These are phyloP conservation scores for Athelia psychrophila DNA, from an alignment of 1,284 basidiomycete genomes.

Conservation along the genomic window DNA sequence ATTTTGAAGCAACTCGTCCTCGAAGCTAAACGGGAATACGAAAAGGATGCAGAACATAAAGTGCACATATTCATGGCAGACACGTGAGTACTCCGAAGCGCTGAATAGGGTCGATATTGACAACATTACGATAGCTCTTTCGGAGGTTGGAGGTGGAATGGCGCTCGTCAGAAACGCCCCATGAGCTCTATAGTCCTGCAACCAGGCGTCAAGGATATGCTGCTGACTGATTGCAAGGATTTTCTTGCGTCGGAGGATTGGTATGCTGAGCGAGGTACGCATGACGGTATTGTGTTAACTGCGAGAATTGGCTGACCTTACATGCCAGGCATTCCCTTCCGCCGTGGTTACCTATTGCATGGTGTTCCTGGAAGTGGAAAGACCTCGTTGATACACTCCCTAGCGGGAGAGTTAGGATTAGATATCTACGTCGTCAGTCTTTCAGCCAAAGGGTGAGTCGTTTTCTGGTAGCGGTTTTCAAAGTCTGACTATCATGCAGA, in stretches of 20 bases:
- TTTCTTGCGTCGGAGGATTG: slow-evolving; percentile 82
- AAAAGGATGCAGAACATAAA: slow-evolving; percentile 83
- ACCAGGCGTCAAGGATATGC: slow-evolving; percentile 84
- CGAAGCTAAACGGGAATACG: slow-evolving; percentile 82
- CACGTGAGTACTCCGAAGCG: slow-evolving; percentile 51
- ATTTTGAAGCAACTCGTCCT: slow-evolving; percentile 81
- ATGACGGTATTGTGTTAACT: too few species aligned
- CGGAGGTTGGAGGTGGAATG: slow-evolving; percentile 81
- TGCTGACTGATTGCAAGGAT: slow-evolving; percentile 79
- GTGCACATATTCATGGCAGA: slow-evolving; percentile 86
- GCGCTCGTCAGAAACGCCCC: slow-evolving; percentile 79
- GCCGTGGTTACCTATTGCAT: slow-evolving; percentile 79
- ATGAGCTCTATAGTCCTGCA: slow-evolving; percentile 86
- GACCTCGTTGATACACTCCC: slow-evolving; percentile 79
- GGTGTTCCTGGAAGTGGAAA: slow-evolving; percentile 86
- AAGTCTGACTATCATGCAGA: slow-evolving; percentile 30
- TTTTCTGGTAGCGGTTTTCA: slow-evolving; percentile 7
- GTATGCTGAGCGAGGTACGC: slow-evolving; percentile 81
- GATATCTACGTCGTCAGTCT: slow-evolving; percentile 88
- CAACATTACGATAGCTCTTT: slow-evolving; percentile 47
- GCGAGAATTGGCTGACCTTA: too few species aligned
- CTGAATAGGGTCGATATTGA: slow-evolving; percentile 6
- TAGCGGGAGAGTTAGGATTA: slow-evolving; percentile 82
- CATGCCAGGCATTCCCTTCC: slow-evolving; percentile 78
- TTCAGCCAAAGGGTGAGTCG: slow-evolving; percentile 73